A percentile compares a stretch with the other conserved stretches of the same genome.
Evolutionary conservation across 2,329 filamentous ascomycete genomes (phyloP).

Genomic region (Neofusicoccum laricinum): DNA sequence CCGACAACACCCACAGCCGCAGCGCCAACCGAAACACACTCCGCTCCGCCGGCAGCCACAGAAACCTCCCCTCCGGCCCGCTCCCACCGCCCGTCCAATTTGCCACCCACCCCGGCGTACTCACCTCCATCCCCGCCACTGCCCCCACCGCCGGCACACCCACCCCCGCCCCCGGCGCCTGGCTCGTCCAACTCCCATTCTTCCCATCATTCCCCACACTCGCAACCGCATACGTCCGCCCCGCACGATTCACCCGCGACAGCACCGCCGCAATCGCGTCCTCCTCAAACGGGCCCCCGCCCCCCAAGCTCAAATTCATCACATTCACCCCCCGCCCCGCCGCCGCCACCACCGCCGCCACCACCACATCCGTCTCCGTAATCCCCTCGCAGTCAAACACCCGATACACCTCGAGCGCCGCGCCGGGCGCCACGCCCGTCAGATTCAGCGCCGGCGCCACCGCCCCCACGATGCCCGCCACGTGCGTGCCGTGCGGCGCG

Average conservation of each 20-base stretch:
- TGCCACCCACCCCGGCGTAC: neutral
- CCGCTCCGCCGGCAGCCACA: neutral
- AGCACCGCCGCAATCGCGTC: neutral
- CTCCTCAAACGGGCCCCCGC: neutral
- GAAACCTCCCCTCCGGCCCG: neutral
- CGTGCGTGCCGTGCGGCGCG: neutral
- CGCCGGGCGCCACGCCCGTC: neutral
- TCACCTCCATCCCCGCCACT: neutral
- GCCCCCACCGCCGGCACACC: neutral
- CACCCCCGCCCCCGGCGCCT: neutral
- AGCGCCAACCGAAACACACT: neutral
- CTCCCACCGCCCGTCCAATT: neutral
- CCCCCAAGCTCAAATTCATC: neutral
- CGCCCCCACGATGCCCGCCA: neutral
- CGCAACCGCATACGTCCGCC: neutral
- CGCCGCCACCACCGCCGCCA: neutral
- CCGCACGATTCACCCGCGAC: neutral
- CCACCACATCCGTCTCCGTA: neutral
- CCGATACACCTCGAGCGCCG: neutral
- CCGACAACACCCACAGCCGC: neutral
- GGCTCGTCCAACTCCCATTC: neutral
- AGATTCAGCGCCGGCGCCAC: neutral
- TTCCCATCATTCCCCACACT: neutral
- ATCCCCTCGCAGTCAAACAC: neutral
- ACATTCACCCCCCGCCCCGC: neutral